Evolutionary conservation across 2,329 filamentous ascomycete species (phyloP).

Genomic region (Hypoxylon sp.): DNA sequence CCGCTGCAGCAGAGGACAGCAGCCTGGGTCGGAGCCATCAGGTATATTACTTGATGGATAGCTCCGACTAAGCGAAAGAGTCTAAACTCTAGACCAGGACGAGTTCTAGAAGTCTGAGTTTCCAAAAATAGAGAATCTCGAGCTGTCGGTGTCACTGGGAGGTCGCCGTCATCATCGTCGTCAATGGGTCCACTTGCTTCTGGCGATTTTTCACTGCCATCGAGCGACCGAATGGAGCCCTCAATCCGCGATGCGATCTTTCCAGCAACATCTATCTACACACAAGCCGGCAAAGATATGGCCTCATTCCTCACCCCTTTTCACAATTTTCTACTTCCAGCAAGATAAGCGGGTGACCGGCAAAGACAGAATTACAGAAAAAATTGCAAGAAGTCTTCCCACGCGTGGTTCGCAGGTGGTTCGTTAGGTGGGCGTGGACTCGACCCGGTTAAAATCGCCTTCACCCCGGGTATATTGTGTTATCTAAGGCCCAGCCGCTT

Average conservation of each 20-base stretch:
- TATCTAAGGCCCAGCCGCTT: conserved; percentile 46
- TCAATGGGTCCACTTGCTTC: conserved; percentile 2
- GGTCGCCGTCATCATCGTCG: conserved; percentile 17
- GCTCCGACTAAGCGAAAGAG: conserved; percentile 28
- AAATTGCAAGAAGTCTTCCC: conserved; percentile 25
- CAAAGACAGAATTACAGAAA: conserved; percentile 22
- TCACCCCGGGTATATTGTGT: conserved; percentile 52
- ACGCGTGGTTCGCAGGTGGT: conserved; percentile 43
- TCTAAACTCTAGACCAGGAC: conserved; percentile 9
- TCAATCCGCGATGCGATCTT: conserved; percentile 1
- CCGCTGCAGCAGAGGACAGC: conserved; percentile 23
- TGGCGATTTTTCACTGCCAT: conserved; percentile 3
- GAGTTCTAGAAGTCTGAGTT: conserved; percentile 37
- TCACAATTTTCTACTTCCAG: conserved; percentile 8
- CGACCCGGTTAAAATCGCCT: conserved; percentile 53
- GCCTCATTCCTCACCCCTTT: conserved; percentile 25
- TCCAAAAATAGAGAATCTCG: conserved; percentile 45
- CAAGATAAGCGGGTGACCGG: conserved; percentile 34
- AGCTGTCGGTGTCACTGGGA: conserved; percentile 22
- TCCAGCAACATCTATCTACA: conserved; percentile 13
- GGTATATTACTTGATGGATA: conserved; percentile 34
- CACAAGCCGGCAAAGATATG: conserved; percentile 28
- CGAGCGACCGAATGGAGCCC: conserved; percentile 14
- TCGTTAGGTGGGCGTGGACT: conserved; percentile 45
- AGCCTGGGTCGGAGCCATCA: conserved; percentile 28